Evolutionary conservation across 2,329 filamentous ascomycete genomes (phyloP), one percentile per base, ranked within the genome.

Genomic region (Leptographium radiaticola): DNA sequence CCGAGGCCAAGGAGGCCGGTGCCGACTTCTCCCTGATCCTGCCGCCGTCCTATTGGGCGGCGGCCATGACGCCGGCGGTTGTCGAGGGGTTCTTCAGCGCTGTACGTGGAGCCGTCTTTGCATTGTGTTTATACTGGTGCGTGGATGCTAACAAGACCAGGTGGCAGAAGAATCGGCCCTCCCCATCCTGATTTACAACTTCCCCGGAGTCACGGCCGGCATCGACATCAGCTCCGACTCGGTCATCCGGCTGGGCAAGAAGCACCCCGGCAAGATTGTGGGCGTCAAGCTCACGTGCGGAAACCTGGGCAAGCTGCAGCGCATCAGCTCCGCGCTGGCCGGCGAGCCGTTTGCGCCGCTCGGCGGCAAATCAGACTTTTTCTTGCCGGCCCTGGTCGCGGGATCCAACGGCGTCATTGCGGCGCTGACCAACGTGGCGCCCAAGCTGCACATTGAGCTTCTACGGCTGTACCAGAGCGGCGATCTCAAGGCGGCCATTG

Each of bases 1-100:
- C 73, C 55, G 82, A 86, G 62, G 81, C 83, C 13, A 72, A 75
- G 40, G 71, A 72, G 8, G 72, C 77, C 30, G 84, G 84, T 51
- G 83, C 80, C 59, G 82, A 86, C 61, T 83, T 81, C 61, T 81
- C 80, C 6, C 71, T 87, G 53, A 72, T 86, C 2, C 75, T 87
- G 4, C 82, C 84, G 9, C 83, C 84, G 18, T 77, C 75, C 38
- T 87, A 86, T 67, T 87, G 86, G 68, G 75, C 79, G 56, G 67
- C 74, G 6, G 68, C 83, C 20, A 76, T 84, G 61, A 76, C 49
- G 71, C 75, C 47, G 18, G 34, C 40, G 2, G 43, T 43, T 2
- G 7, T 52, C 11, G 43, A 38, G 33, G n/a, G 15, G 4, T 84
- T 80, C 66, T 86, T 84, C 70, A 69, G 68, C 39, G 72, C 76